Conservation (phyloP, 179 eudicot genomes). For the Heliamphora pulchella region DNA sequence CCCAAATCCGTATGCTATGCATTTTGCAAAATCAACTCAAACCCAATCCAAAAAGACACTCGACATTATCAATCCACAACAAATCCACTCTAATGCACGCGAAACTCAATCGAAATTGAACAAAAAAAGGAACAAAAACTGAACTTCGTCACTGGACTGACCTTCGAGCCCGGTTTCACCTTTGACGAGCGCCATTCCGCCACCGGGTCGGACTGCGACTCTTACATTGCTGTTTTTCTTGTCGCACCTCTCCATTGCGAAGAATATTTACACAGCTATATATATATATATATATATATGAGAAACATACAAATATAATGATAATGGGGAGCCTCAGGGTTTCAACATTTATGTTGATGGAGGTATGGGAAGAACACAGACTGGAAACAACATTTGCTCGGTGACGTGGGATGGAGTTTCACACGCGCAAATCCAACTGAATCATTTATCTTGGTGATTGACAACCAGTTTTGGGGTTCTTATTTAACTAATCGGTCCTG, state of each 20-base stretch:
- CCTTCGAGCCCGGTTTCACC: slow-evolving; percentile 66
- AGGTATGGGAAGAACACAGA: no score
- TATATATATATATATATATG: background rate
- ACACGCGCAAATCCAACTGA: no score
- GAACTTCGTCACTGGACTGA: slow-evolving; percentile 12
- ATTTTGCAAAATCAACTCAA: slow-evolving; percentile 23
- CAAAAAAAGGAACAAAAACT: slow-evolving; percentile 1
- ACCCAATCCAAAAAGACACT: slow-evolving; percentile 12
- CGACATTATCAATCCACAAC: slow-evolving; percentile 19
- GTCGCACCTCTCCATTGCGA: slow-evolving; percentile 47
- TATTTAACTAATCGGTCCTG: no score
- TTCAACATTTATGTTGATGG: no score
- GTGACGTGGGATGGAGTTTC: no score
- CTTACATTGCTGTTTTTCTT: slow-evolving; percentile 30
- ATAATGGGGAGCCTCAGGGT: no score
- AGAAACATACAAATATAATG: no score
- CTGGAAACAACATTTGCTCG: no score
- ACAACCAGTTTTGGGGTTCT: no score
- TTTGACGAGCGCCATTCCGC: slow-evolving; percentile 40
- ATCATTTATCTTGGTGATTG: no score
- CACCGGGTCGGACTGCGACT: slow-evolving; percentile 50
- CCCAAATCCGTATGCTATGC: slow-evolving; percentile 53
- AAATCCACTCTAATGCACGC: slow-evolving; percentile 16
- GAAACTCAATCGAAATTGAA: slow-evolving; percentile 22
- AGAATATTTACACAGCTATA: background rate